Evolutionary conservation across 108 stramenopile genomes (phyloP), one percentile per base, ranked within the genome.

Genomic region (Conticribra guillardii): DNA sequence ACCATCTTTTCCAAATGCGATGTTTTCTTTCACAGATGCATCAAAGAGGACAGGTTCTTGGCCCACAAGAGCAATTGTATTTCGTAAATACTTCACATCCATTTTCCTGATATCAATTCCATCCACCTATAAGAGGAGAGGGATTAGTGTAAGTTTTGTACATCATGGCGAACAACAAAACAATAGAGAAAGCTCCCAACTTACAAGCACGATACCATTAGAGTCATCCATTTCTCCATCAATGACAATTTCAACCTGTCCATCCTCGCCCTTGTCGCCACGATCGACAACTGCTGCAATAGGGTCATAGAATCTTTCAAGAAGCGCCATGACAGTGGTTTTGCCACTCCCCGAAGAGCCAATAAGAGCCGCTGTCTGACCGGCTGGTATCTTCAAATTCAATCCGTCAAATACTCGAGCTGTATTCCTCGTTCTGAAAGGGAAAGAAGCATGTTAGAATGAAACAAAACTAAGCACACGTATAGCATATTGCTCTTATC

Each of bases 291-390:
- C 71, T 45, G 59, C 71, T 15, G 60, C 60, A 9, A 56, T 64
- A 19, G 84, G 80, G 54, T 91, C 89, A 74, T 95, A 95, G 60
- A 91, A 91, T 22, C 94, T 68, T 61, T 86, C 73, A 11, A 92
- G 26, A 16, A 94, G 71, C 16, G 77, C 60, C 46, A 89, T 87
- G 66, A 86, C 67, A 23, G 92, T 93, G 21, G 64, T 46, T 63
- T 91, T 92, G 19, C 96, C 95, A 21, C 79, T 79, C 0, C 95
- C 95, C 8, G 83, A 83, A 5, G 81, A 71, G 9, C 95, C 92
- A 32, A 92, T 89, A 2, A 95, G 85, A 17, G 83, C 83, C 8
- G 69, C 74, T 17, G 80, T 84, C 21, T 76, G 72, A 4, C 84
- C 84, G 2, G 76, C 67, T 63, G 73, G 69, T n/a, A 95, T 80